Percentiles rank a stretch among this genome's conserved stretches.
These are phyloP conservation scores for Starmera dryadoides DNA, from an alignment of 805 yeast species.

Conservation along the genomic window DNA sequence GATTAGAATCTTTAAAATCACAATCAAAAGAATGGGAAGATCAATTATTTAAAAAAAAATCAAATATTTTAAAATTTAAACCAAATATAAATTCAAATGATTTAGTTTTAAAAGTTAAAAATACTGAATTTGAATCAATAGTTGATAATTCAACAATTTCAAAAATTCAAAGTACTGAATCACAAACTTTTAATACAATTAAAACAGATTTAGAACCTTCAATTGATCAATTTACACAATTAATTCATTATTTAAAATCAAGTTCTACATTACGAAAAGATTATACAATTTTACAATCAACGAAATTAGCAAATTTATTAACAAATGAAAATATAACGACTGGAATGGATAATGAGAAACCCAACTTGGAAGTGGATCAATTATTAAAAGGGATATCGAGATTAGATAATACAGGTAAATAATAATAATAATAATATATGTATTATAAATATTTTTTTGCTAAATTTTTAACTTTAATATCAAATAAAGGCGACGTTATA, in stretches of 20 bases:
- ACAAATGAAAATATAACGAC: conserved; percentile 30
- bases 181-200: conserved; percentile 7
- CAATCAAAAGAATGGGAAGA: conserved; percentile 44
- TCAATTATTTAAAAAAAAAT: conserved; percentile 5
- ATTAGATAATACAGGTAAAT: conserved; percentile 9
- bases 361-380: conserved; percentile 23
- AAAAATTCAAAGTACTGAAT: conserved; percentile 9
- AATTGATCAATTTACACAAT: conserved; percentile 15
- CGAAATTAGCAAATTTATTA: conserved; percentile 35
- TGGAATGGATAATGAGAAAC: conserved; percentile 13
- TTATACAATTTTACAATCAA: conserved; percentile 30
- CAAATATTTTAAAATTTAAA: conserved; percentile 3
- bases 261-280: conserved; percentile 12
- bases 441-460: conserved; percentile 68
- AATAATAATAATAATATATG: not conserved
- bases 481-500: conserved; percentile 68
- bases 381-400: conserved; percentile 28
- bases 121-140: conserved; percentile 6
- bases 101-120: conserved; percentile 14
- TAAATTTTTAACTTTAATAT: conserved; percentile 57
- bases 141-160: conserved; percentile 10
- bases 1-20: conserved; percentile 33
- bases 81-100: conserved; percentile 8
- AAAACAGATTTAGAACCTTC: conserved; percentile 9
- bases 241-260: conserved; percentile 15